Evolutionary conservation across 2,329 filamentous ascomycete genomes (phyloP), one percentile per base, ranked within the genome.

Genomic region (Hypocreales sp.): DNA sequence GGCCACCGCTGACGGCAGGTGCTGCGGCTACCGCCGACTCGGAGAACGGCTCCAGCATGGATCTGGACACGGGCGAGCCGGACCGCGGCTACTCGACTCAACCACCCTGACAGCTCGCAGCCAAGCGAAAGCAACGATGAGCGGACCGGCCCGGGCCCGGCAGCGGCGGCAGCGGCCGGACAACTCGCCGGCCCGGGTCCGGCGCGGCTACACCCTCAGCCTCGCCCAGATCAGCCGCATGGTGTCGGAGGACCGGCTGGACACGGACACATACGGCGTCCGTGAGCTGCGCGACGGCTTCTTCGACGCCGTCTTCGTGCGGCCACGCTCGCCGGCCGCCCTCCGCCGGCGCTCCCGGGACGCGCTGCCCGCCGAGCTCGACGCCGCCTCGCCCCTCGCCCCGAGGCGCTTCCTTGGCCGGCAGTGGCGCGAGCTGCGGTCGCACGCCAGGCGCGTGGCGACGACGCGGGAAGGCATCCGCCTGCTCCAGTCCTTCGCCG

Each of bases 401-500:
- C 34, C 58, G 2, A 51, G 45, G 8, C 43, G 53, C 29, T 65
- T 68, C 32, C 29, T 69, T 5, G 55, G 58, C 4, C 55, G 53
- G 27, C 64, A 67, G 35, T 51, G 51, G 41, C 55, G 56, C 27
- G 60, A 58, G 32, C 34, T 63, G 8, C 49, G 47, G 32, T 50
- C 47, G 2, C 53, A 66, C 10, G 34, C 33, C 5, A 41, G 40
- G 21, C 46, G 48, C 14, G 47, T 69, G 13, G 47, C 50, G 5
- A 64, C 55, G 5, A 68, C 66, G 4, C 50, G 61, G 31, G 48
- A 58, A 12, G 67, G 66, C 2, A 55, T 71, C 26, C 60, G 56
- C 28, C 46, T 71, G 4, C 35, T 58, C 14, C 69, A 67, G 35
- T 58, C 64, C 0, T 71, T 66, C 35, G 38, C 62, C n/a, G 64